Base-by-base conservation (phyloP, 768 basidiomycete species). In the Xanthoconium stramineum region DNA sequence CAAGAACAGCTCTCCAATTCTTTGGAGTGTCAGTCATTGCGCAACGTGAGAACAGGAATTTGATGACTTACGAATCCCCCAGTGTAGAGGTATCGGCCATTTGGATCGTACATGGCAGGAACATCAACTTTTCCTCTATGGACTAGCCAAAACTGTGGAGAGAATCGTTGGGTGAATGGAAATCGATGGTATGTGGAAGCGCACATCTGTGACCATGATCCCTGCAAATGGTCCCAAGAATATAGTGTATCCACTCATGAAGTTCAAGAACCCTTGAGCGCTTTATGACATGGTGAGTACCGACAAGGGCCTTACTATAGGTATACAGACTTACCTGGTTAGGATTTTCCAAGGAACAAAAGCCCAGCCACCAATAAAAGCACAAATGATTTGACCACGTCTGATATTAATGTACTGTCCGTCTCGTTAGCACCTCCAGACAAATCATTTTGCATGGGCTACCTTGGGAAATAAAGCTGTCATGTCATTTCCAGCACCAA, bases 181-280 rank as follows among this genome's bases (percentile, higher is more conserved):
- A 40, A 38, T 50, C 29, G 29, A 47, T 9, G 51, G 6, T 12
- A 43, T 17, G 36, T 30, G n/a, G 29, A 30, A 32, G 73, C 84
- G 61, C 61, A 88, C 76, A 50, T 80, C 78, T 33, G 78, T 76
- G 49, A 82, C 80, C 77, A 86, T 80, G 63, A 94, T 85, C 13
- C 86, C 89, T 35, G 88, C 85, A 61, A 96, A 87, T 1, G 93
- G 92, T 1, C 89, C 91, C 13, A 96, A 75, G 68, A 95, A 91
- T 30, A 94, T 83, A 0, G 90, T 88, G 66, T 94, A 94, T 5
- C 89, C 90, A 19, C 79, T 80, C 86, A 93, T 89, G 73, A 93
- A 92, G 29, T 79, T 75, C 61, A 92, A 67, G 74, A 92, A 92
- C 0, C 84, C 83, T 32, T 83, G 76, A 0, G 88, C 89, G 45